phyloP scores from a whole-genome alignment of 164 flowering plant species.

The Tetrastigma voinierianum region DNA sequence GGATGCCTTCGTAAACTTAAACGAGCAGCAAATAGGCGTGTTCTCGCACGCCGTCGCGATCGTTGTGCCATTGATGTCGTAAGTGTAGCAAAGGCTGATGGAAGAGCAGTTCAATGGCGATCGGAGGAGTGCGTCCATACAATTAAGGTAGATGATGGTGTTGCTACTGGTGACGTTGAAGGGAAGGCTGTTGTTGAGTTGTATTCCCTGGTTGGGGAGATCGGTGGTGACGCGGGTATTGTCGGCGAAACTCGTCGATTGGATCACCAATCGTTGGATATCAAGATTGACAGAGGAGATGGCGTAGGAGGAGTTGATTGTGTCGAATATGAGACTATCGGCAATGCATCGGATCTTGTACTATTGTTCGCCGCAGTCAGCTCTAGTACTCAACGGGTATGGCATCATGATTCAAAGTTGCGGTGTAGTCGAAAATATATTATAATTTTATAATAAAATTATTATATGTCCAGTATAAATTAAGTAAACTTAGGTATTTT shows the following conservation, averaged over 20 bases:
- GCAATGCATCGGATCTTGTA: constrained; percentile 47
- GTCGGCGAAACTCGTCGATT: constrained; percentile 32
- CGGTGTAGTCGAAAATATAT: no score
- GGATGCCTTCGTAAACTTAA: constrained; percentile 51
- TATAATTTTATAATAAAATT: no score
- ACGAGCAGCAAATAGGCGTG: constrained; percentile 43
- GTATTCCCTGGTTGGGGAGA: constrained; percentile 39
- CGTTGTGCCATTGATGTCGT: constrained; percentile 28
- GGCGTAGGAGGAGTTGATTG: constrained; percentile 39
- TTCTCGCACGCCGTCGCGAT: constrained; percentile 22
- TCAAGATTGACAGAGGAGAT: constrained; percentile 35
- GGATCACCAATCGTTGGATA: constrained; percentile 37
- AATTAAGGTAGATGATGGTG: no score
- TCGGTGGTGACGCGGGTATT: constrained; percentile 50
- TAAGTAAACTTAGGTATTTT: no score
- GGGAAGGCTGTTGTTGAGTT: constrained; percentile 43
- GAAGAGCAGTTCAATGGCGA: constrained; percentile 49
- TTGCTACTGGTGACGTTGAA: constrained; percentile 59
- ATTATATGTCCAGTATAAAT: no score
- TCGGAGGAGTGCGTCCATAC: constrained; percentile 22
- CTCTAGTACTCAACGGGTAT: constrained; percentile 51
- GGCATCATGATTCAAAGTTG: no score
- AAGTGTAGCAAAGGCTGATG: constrained; percentile 44
- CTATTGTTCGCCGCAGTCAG: constrained; percentile 46
- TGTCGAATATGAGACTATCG: constrained; percentile 25